Conservation (phyloP, 768 basidiomycete genomes). For the Rossbeevera mucosa region DNA sequence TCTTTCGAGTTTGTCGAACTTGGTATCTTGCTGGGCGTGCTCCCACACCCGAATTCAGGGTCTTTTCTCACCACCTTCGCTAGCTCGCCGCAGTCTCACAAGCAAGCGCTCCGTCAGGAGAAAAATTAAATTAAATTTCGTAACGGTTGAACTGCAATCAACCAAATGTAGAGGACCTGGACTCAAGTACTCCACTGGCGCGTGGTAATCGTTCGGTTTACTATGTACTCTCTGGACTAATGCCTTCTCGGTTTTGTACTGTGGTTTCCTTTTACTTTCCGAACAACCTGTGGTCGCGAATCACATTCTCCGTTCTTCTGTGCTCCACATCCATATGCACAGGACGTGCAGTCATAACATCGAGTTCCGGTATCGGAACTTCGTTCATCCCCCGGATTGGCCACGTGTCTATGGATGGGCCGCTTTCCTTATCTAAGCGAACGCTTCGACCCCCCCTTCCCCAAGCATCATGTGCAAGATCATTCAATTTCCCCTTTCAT, state of each 20-base stretch:
- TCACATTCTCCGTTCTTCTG: constrained; percentile 4
- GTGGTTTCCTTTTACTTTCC: constrained; percentile 4
- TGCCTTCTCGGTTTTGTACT: background rate
- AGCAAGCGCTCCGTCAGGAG: constrained; percentile 6
- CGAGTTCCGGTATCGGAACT: constrained; percentile 25
- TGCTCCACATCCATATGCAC: background rate
- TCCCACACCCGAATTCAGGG: constrained; percentile 19
- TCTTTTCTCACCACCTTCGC: constrained; percentile 24
- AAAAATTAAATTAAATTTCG: constrained; percentile 19
- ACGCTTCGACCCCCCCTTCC: constrained; percentile 3
- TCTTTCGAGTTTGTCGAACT: constrained; percentile 13
- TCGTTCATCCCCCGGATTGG: constrained; percentile 13
- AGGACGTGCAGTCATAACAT: background rate
- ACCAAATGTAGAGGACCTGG: constrained; percentile 21
- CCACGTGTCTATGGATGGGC: constrained; percentile 6
- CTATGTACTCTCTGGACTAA: background rate
- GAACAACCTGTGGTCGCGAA: constrained; percentile 13
- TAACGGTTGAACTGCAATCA: constrained; percentile 16
- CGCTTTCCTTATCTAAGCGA: constrained; percentile 29
- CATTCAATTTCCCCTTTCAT: background rate
- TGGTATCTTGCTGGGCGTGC: constrained; percentile 9
- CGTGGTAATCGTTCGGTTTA: constrained; percentile 24
- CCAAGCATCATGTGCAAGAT: background rate
- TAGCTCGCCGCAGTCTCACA: constrained; percentile 8
- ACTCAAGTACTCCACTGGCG: constrained; percentile 23